A percentile compares a stretch with the other conserved stretches of the same genome.
These are phyloP conservation scores for Arthroderma uncinatum DNA, from an alignment of 2,329 filamentous ascomycete genomes.

Conservation along the genomic window DNA sequence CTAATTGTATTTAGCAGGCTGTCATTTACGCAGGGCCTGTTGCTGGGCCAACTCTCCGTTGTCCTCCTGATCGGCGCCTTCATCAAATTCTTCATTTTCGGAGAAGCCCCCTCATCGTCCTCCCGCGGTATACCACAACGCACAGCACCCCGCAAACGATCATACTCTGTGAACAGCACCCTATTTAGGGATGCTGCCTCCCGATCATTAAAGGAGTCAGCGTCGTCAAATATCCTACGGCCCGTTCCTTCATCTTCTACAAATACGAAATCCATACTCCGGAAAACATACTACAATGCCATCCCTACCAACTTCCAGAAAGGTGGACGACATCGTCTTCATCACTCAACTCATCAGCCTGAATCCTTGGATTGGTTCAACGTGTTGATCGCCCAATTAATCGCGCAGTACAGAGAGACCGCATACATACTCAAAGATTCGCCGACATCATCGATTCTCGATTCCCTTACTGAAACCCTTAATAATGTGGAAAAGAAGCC, in stretches of 20 bases:
- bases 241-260: conserved; percentile 69
- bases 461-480: conserved; percentile 69
- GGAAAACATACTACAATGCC: conserved; percentile 89
- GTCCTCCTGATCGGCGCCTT: conserved; percentile 85
- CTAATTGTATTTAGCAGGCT: conserved; percentile 42
- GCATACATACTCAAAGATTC: conserved; percentile 70
- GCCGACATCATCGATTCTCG: conserved; percentile 54
- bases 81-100: conserved; percentile 99
- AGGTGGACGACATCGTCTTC: conserved; percentile 32
- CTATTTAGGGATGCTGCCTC: conserved; percentile 31
- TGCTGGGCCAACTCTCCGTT: conserved; percentile 86
- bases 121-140: conserved; percentile 65
- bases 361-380: conserved; percentile 99
- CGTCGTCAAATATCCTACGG: conserved; percentile 57
- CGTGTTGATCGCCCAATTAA: conserved; percentile 88
- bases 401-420: conserved; percentile 87
- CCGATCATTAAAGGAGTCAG: conserved; percentile 37
- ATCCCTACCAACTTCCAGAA: conserved; percentile 33
- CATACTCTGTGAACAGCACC: conserved; percentile 47
- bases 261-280: conserved; percentile 66
- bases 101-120: conserved; percentile 76
- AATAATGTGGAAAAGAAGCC: conserved; percentile 82
- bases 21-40: conserved; percentile 86
- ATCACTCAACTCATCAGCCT: conserved; percentile 72
- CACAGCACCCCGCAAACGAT: conserved; percentile 65